Evolutionary conservation across 331 rosid species (phyloP).

Genomic region (Quercus phellos): DNA sequence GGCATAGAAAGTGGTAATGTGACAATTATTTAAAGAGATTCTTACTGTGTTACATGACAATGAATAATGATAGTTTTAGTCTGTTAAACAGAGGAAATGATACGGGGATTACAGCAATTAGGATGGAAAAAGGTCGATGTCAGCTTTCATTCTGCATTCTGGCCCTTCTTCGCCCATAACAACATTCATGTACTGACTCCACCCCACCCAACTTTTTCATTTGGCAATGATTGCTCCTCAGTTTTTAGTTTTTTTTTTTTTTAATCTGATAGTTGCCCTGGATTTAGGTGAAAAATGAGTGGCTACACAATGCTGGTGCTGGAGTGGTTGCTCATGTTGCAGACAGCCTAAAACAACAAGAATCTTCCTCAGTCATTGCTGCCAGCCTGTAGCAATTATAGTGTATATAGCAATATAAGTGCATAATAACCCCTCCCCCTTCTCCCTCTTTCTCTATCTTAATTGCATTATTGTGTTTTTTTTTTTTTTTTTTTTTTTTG

Average conservation of each 20-base stretch:
- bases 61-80: neutral
- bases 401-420: slow-evolving; percentile 3
- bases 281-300: slow-evolving; percentile 87
- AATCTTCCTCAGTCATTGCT: slow-evolving; percentile 46
- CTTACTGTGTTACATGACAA: neutral
- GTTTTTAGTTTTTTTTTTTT: slow-evolving; percentile 2
- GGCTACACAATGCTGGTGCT: slow-evolving; percentile 87
- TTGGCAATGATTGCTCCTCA: neutral
- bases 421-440: neutral
- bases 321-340: slow-evolving; percentile 93
- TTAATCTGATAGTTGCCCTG: slow-evolving; percentile 3
- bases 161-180: slow-evolving; percentile 97
- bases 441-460: too few relatives aligned
- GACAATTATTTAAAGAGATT: neutral
- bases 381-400: slow-evolving; percentile 56
- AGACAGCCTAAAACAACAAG: slow-evolving; percentile 76
- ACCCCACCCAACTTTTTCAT: neutral
- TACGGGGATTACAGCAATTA: slow-evolving; percentile 73
- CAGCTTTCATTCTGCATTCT: slow-evolving; percentile 82
- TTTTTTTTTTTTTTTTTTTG: too few relatives aligned
- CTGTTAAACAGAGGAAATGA: slow-evolving; percentile 74
- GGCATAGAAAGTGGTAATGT: slow-evolving; percentile 4
- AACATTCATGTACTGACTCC: slow-evolving; percentile 72
- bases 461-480: neutral
- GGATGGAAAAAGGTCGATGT: slow-evolving; percentile 92